Conservation (phyloP, 2,329 filamentous ascomycete genomes). For the Sporothrix dimorphospora region DNA sequence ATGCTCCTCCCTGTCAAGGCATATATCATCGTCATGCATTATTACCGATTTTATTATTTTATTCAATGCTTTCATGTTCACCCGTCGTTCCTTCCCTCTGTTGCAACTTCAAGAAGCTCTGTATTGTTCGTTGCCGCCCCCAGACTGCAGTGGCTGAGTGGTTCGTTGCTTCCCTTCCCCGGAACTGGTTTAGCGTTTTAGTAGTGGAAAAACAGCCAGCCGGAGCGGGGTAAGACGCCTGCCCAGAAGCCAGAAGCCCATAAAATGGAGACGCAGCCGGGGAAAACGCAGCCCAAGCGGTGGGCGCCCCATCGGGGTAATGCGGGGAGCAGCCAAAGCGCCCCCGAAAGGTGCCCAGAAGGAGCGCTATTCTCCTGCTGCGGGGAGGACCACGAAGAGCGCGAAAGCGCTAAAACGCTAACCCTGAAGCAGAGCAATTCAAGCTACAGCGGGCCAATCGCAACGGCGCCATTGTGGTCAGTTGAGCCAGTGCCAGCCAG, state of each 20-base stretch:
- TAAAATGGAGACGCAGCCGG: constrained; percentile 23
- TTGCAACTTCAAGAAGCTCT: no score
- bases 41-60: no score
- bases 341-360: neutral
- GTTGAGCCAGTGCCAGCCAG: neutral
- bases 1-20: neutral
- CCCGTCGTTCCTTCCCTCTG: neutral
- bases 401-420: neutral
- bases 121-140: neutral
- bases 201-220: neutral
- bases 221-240: constrained; percentile 13
- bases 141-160: neutral
- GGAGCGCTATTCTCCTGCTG: neutral
- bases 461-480: neutral
- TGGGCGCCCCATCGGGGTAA: constrained; percentile 14
- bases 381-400: neutral
- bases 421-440: neutral
- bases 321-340: constrained; percentile 16
- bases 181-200: constrained; percentile 20
- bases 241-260: neutral
- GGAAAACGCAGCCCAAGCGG: neutral
- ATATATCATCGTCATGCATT: neutral
- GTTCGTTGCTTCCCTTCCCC: neutral
- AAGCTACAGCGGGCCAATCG: neutral
- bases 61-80: neutral